Percentiles rank a stretch among this genome's conserved stretches.
Conservation (phyloP, 176 grass and related monocot species). For the Lolium rigidum region DNA sequence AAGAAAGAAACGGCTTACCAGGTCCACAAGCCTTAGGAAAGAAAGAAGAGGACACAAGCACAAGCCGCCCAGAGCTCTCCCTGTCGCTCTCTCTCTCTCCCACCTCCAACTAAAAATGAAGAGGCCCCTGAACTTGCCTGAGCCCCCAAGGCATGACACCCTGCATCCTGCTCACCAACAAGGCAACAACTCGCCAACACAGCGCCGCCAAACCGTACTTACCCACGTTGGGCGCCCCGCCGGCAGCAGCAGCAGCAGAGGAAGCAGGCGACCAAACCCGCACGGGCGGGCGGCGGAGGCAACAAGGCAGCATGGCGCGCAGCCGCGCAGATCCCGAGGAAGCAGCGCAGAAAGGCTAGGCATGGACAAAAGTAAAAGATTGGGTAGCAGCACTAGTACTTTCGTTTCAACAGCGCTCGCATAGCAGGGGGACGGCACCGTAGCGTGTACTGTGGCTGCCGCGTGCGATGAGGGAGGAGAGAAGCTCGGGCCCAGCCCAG, state of each 20-base stretch:
- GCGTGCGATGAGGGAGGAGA: background rate
- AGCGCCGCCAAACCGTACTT: background rate
- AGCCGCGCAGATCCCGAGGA: constrained; percentile 45
- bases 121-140: background rate
- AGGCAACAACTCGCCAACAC: constrained; percentile 36
- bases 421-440: constrained; percentile 2
- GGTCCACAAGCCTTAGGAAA: background rate
- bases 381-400: background rate
- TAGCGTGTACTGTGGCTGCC: constrained; percentile 13
- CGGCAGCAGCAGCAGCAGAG: background rate
- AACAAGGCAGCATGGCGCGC: background rate
- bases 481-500: constrained; percentile 19
- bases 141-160: background rate
- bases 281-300: constrained; percentile 7
- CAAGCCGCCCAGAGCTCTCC: background rate
- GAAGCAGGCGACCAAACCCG: constrained; percentile 21
- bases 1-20: background rate
- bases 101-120: background rate
- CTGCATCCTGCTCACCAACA: background rate
- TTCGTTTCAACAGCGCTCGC: background rate
- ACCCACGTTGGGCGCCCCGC: constrained; percentile 25
- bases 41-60: background rate
- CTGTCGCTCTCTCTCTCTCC: background rate
- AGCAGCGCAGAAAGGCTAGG: constrained; percentile 46
- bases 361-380: constrained; percentile 32